Base-by-base conservation (phyloP, 2,329 filamentous ascomycete species). In the Pleoardoris graminearum region DNA sequence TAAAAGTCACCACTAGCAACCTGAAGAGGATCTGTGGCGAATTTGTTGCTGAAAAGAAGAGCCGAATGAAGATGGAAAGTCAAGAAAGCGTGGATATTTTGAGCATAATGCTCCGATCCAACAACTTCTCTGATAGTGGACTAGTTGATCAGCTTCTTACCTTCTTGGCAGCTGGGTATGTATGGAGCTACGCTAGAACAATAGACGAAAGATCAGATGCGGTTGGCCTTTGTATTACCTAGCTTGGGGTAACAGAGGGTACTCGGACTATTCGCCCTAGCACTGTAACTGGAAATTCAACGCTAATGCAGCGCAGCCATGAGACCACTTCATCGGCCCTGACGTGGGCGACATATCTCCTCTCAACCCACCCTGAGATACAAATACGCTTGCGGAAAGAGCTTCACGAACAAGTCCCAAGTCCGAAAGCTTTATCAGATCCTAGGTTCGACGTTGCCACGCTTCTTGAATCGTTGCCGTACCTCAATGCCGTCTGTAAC, bases 261-360 rank as follows among this genome's bases (percentile, higher is more conserved):
- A n/a, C n/a, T n/a, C n/a, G n/a, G n/a, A n/a, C n/a, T n/a, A n/a
- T n/a, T n/a, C n/a, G n/a, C n/a, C n/a, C n/a, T n/a, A n/a, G n/a
- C n/a, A n/a, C n/a, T n/a, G n/a, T n/a, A n/a, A n/a, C n/a, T 14
- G 21, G 7, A 23, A 16, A 23, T 16, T 25, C 14, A 10, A n/a
- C 30, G 16, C 51, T 58, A 48, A 59, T 39, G 11, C 21, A 22
- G 19, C 3, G 8, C 39, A 72, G 76, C 5, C 90, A 93, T 70
- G 89, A 93, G 74, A 93, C 90, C 1, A 92, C 89, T 0, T 85
- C 90, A 1, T 82, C 85, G 1, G 81, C 89, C 16, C 79, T 94
- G 67, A 88, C 86, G n/a, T 93, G 89, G 88, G 82, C 86, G 3
- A 74, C 85, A 7, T 89, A 91, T 67, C 76, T 87, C 37, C 81